Evolutionary conservation across 768 basidiomycete species (phyloP), one percentile per base, ranked within the genome.

Genomic region (Cantharellus anzutake): DNA sequence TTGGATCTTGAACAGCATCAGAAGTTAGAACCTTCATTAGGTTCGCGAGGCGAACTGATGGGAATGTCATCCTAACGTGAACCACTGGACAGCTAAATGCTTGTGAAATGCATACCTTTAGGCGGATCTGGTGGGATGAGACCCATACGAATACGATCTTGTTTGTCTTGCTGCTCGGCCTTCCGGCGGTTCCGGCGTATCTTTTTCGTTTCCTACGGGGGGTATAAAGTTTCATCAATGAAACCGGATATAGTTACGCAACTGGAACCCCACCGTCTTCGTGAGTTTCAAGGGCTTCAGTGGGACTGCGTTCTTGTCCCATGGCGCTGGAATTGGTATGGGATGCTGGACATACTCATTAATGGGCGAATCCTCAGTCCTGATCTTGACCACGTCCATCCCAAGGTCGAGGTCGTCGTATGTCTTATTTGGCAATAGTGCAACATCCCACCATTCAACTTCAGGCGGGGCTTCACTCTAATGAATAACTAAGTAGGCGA

Each of bases 21-120:
- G 88, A 87, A 0, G 96, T 97, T 37, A 99, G 75, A 14, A 99
- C 96, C 67, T 90, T 91, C 93, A 98, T 98, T 68, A 98, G 71
- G 70, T 99, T 99, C 48, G 87, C 80, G 62, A 99, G 75, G 38
- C 91, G 89, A 60, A 99, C 94, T 92, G 63, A 40, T 34, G 20
- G 60, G 11, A 41, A 35, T 35, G 52, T 56, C 34, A 38, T 58
- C 5, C 48, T 29, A 41, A 44, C n/a, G 16, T 14, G 11, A 14
- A 7, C 11, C 11, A 11, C 11, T 55, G 52, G 11, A 3, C 58
- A 59, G 29, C n/a, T 59, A 14, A 3, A 41, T 4, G 16, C 53
- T 20, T 62, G 42, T 40, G 39, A 14, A 41, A 29, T 11, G 66
- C 71, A 42, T 62, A 86, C 88, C 89, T 77, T 99, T 99, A 0